phyloP scores from a whole-genome alignment of 2,329 filamentous ascomycete species.

The Penicillium sp. region DNA sequence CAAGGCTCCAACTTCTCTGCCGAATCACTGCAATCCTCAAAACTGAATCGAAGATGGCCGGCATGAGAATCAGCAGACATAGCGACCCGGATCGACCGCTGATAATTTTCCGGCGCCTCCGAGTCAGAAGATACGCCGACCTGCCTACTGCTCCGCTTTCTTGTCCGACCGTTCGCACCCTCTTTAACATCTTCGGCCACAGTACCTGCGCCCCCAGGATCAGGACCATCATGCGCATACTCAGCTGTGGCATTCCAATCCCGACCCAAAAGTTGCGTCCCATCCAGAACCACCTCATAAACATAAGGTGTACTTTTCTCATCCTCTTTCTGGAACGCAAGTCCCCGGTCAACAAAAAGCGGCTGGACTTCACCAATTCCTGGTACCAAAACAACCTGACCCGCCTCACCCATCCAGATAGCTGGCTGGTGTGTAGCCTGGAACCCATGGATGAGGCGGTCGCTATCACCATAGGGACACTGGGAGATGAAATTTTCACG shows the following conservation, averaged over 20 bases:
- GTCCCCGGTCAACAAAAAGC: constrained; percentile 44
- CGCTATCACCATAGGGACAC: constrained; percentile 49
- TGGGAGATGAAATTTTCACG: constrained; percentile 53
- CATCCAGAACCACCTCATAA: constrained; percentile 48
- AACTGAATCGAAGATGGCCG: constrained; percentile 46
- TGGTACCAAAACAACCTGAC: constrained; percentile 47
- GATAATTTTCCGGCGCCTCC: background rate
- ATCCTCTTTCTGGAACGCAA: constrained; percentile 45
- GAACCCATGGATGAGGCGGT: constrained; percentile 49
- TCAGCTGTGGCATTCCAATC: constrained; percentile 40
- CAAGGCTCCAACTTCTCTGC: constrained; percentile 29
- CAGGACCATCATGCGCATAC: constrained; percentile 33
- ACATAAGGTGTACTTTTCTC: constrained; percentile 50
- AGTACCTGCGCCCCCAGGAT: constrained; percentile 43
- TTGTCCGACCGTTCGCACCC: constrained; percentile 45
- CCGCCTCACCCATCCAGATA: constrained; percentile 56
- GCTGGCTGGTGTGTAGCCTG: constrained; percentile 54
- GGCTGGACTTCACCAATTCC: constrained; percentile 36
- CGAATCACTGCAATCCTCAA: constrained; percentile 16
- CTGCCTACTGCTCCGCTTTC: constrained; percentile 22
- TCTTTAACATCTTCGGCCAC: constrained; percentile 39
- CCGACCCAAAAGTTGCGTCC: constrained; percentile 32
- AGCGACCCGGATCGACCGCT: constrained; percentile 25
- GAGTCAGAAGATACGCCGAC: background rate
- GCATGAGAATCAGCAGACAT: constrained; percentile 48